Percentiles rank a stretch among this genome's conserved stretches.
Conservation (phyloP, 768 basidiomycete genomes). For the Naganishia antarctica region DNA sequence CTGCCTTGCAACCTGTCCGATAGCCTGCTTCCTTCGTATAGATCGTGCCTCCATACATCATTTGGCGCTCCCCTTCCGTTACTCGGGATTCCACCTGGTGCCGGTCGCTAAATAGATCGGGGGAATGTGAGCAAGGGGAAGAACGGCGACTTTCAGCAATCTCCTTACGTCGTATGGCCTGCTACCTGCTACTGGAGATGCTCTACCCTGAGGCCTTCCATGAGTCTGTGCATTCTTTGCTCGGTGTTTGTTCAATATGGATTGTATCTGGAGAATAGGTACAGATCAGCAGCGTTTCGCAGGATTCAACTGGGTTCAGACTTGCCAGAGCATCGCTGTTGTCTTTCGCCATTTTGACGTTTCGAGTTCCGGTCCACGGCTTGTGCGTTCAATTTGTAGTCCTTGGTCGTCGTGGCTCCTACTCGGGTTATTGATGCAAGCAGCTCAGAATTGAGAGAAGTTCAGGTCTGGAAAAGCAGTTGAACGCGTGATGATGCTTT, state of each 20-base stretch:
- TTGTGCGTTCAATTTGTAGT: too few species aligned
- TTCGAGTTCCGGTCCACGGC: not conserved
- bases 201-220: conserved; percentile 8
- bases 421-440: too few species aligned
- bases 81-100: not conserved
- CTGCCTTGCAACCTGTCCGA: conserved; percentile 16
- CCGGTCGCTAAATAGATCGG: conserved; percentile 25
- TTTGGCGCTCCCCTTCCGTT: not conserved
- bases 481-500: too few species aligned
- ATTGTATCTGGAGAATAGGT: not conserved
- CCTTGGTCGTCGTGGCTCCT: too few species aligned
- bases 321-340: conserved; percentile 14
- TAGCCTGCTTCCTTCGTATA: conserved; percentile 14
- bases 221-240: conserved; percentile 17
- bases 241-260: conserved; percentile 15
- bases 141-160: too few species aligned
- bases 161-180: conserved; percentile 17
- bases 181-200: not conserved
- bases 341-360: conserved; percentile 18
- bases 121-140: too few species aligned
- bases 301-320: not conserved
- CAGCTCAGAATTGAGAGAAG: too few species aligned
- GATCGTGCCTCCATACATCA: conserved; percentile 22
- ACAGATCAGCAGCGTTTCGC: not conserved
- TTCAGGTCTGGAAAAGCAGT: not conserved